Percentiles rank a stretch among this genome's conserved stretches.
phyloP scores from a whole-genome alignment of 164 flowering plant genomes.

The Tinospora cordifolia region DNA sequence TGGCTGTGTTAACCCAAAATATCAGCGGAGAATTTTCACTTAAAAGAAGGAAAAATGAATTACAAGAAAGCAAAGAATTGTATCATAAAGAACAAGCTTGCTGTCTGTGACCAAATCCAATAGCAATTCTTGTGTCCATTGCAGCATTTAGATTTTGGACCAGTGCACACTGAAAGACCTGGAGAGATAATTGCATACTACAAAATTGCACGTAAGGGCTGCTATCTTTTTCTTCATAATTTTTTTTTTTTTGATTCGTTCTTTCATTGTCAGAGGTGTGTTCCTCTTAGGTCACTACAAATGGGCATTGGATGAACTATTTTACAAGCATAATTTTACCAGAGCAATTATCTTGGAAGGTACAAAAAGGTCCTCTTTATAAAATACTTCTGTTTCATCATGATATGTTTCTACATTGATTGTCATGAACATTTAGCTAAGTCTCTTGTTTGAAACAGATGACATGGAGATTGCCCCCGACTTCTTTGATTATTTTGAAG shows the following conservation, averaged over 20 bases:
- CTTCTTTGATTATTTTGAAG: constrained; percentile 91
- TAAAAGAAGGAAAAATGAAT: neutral
- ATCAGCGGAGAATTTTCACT: no score
- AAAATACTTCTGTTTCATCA: constrained; percentile 3
- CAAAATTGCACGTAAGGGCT: constrained; percentile 81
- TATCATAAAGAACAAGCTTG: neutral
- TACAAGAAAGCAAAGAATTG: neutral
- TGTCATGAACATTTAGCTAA: constrained; percentile 2
- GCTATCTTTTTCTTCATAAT: constrained; percentile 3
- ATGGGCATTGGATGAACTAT: constrained; percentile 85
- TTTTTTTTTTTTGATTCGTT: neutral
- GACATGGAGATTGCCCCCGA: constrained; percentile 97
- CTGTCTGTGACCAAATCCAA: neutral
- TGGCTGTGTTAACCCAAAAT: neutral
- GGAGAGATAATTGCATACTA: constrained; percentile 95
- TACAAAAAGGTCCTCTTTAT: constrained; percentile 16
- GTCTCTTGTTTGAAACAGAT: constrained; percentile 44
- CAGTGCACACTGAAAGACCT: constrained; percentile 72
- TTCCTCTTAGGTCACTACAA: constrained; percentile 75
- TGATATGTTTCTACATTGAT: neutral
- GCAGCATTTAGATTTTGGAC: constrained; percentile 82
- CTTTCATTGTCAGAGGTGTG: constrained; percentile 8
- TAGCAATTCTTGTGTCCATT: constrained; percentile 11
- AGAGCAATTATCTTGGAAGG: constrained; percentile 96
- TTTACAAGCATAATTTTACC: constrained; percentile 70